Percentiles rank a stretch among this genome's conserved stretches.
Evolutionary conservation across 495 filamentous ascomycete genomes (phyloP).

Genomic region (Penicillium goetzii): DNA sequence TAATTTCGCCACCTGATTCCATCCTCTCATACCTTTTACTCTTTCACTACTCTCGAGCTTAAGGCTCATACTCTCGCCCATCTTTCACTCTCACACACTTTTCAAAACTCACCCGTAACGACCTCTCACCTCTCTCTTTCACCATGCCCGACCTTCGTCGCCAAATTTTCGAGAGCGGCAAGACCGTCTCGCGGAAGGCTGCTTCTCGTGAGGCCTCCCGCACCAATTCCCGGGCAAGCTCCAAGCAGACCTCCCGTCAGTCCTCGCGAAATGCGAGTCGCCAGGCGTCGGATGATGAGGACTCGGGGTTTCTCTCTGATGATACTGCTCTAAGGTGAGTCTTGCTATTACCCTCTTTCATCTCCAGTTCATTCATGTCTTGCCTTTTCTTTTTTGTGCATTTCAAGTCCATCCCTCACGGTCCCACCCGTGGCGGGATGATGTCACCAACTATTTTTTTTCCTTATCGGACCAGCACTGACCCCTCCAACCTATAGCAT

Average conservation of each 20-base stretch:
- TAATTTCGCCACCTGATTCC: conserved; percentile 20
- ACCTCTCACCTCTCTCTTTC: conserved; percentile 17
- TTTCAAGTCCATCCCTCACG: conserved; percentile 20
- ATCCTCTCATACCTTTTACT: conserved; percentile 5
- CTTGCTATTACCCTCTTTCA: conserved; percentile 8
- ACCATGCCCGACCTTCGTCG: conserved; percentile 67
- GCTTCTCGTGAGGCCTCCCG: conserved; percentile 70
- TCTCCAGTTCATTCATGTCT: conserved; percentile 14
- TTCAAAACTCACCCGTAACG: conserved; percentile 13
- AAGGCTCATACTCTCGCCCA: background rate
- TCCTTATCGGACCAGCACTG: conserved; percentile 12
- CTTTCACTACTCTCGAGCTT: conserved; percentile 5
- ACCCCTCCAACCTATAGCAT: conserved; percentile 26
- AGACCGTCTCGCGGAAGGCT: conserved; percentile 91
- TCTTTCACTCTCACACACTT: background rate
- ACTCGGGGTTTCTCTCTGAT: conserved; percentile 64
- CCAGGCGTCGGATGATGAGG: conserved; percentile 79
- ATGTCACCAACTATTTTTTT: conserved; percentile 36
- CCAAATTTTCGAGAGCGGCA: conserved; percentile 79
- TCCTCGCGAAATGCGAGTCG: conserved; percentile 60
- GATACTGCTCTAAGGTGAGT: conserved; percentile 70
- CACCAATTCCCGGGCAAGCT: conserved; percentile 63
- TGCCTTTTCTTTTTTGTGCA: conserved; percentile 21
- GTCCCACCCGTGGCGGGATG: conserved; percentile 43
- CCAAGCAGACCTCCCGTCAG: conserved; percentile 64